These are phyloP conservation scores for Canavalia gladiata DNA, from an alignment of 306 rosid genomes.

Conservation along the genomic window DNA sequence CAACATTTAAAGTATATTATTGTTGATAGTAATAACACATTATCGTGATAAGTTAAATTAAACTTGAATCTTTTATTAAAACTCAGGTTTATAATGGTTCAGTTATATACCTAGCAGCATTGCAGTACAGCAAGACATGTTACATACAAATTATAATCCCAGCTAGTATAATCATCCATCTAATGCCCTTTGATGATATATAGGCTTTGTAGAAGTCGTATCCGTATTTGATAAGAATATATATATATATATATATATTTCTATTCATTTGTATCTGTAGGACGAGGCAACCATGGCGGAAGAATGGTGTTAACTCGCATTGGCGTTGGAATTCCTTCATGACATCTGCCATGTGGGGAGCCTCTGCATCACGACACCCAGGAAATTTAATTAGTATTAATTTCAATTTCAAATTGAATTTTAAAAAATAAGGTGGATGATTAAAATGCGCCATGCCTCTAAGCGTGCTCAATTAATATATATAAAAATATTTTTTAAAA, in stretches of 20 bases:
- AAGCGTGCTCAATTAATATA: too few species aligned
- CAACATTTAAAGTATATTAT: background rate
- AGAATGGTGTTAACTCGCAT: constrained; percentile 42
- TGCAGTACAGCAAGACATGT: background rate
- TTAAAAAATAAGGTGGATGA: background rate
- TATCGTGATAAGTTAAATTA: background rate
- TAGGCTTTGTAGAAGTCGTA: background rate
- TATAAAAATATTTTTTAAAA: too few species aligned
- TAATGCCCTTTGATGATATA: background rate
- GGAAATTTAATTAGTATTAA: background rate
- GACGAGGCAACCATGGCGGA: constrained; percentile 77
- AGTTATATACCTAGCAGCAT: background rate
- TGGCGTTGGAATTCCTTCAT: constrained; percentile 19
- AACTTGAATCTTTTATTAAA: background rate
- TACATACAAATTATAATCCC: background rate
- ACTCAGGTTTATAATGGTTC: background rate
- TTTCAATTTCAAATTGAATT: background rate
- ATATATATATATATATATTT: background rate
- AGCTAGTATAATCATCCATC: background rate
- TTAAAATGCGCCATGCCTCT: background rate
- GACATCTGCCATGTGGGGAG: constrained; percentile 28
- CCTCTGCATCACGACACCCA: constrained; percentile 41
- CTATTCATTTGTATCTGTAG: constrained; percentile 39
- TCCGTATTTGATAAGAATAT: background rate
- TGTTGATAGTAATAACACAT: background rate